A percentile compares a stretch with the other conserved stretches of the same genome.
Conservation (phyloP, 306 rosid species). For the Delonix regia region DNA sequence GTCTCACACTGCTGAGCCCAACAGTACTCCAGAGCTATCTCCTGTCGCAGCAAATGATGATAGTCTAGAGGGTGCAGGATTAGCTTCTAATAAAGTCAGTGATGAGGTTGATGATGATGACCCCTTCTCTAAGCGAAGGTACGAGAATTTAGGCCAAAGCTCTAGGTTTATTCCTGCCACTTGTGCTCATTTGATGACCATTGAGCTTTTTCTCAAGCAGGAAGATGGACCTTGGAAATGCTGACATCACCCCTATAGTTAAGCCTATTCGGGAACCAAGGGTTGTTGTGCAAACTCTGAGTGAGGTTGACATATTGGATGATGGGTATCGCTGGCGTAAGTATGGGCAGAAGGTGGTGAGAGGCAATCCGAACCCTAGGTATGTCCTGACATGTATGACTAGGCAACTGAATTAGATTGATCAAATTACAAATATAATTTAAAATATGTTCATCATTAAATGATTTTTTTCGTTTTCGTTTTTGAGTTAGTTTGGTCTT, state of each 20-base stretch:
- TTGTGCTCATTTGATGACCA: constrained; percentile 33
- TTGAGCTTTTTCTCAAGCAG: constrained; percentile 52
- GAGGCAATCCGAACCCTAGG: constrained; percentile 99
- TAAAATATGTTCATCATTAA: constrained; percentile 10
- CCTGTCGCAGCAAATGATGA: constrained; percentile 66
- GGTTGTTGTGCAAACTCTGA: constrained; percentile 94
- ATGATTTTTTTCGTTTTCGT: constrained; percentile 19
- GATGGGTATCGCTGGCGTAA: constrained; percentile 99
- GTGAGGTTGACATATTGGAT: constrained; percentile 99
- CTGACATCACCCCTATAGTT: constrained; percentile 76
- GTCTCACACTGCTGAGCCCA: constrained; percentile 63
- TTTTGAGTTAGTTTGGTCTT: neutral
- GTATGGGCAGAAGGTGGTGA: constrained; percentile 99
- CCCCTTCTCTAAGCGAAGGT: constrained; percentile 90
- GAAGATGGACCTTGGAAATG: constrained; percentile 74
- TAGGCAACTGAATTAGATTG: constrained; percentile 18
- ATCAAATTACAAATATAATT: constrained; percentile 13
- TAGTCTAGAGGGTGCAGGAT: constrained; percentile 59
- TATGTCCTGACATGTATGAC: constrained; percentile 41
- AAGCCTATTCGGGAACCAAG: constrained; percentile 98
- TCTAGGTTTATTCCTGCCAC: constrained; percentile 25
- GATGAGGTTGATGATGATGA: constrained; percentile 91
- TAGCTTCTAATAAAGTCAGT: constrained; percentile 49
- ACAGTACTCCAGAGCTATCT: constrained; percentile 67
- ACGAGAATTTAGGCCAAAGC: constrained; percentile 35